Evolutionary conservation across 495 filamentous ascomycete genomes (phyloP), one percentile per base, ranked within the genome.

Genomic region (Neurospora sp.): DNA sequence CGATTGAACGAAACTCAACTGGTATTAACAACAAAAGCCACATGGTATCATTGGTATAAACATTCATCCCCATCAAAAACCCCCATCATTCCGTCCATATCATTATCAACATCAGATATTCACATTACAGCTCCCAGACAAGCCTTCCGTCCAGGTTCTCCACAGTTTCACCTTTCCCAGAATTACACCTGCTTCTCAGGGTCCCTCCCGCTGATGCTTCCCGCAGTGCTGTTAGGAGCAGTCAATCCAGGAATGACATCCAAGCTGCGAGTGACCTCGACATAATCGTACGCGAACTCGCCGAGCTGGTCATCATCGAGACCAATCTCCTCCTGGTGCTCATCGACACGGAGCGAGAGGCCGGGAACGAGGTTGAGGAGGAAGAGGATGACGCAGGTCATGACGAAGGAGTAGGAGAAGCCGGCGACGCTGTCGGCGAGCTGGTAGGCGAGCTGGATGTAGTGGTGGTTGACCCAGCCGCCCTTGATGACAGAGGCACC

Each of bases 281-380:
- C 96, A 77, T 97, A 99, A 82, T 99, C 96, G 81, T 99, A 99
- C 46, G 96, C 96, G 82, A 98, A 99, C 85, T 99, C 96, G 80
- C 96, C 96, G 79, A 98, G 95, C 85, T 99, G 92, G 44, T 91
- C 90, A 81, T 98, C 96, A 79, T 99, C 96, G 73, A 98, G 94
- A 77, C 96, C 96, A 71, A 95, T 85, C 62, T 97, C 90, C 83
- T 99, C 96, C 62, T 94, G 91, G 73, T 96, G 93, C 78, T 96
- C 92, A 41, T 83, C 86, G 3, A 92, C 92, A 66, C 96, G 93
- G 72, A 99, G 90, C 73, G 88, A 89, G 10, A 98, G 86, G 16
- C 93, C 92, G 1, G 96, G 94, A 39, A 98, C 88, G 72, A 96
- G 86, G 82, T 97, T 97, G 83, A 98, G 90, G 74, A 97, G 71